A percentile compares a stretch with the other conserved stretches of the same genome.
These are phyloP conservation scores for Fusarium papillatum DNA, from an alignment of 2,329 filamentous ascomycete genomes.

Conservation along the genomic window DNA sequence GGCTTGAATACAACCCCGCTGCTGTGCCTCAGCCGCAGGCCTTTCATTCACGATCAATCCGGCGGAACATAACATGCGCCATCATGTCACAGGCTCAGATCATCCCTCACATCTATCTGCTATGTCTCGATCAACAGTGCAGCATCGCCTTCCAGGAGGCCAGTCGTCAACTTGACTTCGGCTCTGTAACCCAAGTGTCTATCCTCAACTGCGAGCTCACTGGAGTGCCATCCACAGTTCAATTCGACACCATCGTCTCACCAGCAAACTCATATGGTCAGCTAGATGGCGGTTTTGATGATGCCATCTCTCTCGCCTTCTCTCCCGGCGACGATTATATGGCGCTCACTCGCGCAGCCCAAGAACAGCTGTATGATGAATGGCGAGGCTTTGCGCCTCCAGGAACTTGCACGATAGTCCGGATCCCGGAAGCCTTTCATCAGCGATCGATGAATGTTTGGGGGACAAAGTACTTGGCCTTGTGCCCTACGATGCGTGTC, in stretches of 20 bases:
- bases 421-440: conserved; percentile 54
- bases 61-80: neutral
- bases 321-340: conserved; percentile 58
- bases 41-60: neutral
- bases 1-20: neutral
- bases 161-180: conserved; percentile 46
- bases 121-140: neutral
- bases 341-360: conserved; percentile 60
- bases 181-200: conserved; percentile 46
- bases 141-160: conserved; percentile 41
- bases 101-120: neutral
- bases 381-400: conserved; percentile 64
- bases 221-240: conserved; percentile 49
- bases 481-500: conserved; percentile 68
- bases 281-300: conserved; percentile 67
- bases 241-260: conserved; percentile 64
- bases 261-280: conserved; percentile 67
- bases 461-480: conserved; percentile 57
- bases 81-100: neutral
- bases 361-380: conserved; percentile 58
- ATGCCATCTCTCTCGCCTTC: conserved; percentile 64
- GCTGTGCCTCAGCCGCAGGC: neutral
- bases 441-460: conserved; percentile 51
- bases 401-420: conserved; percentile 62
- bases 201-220: conserved; percentile 55